phyloP scores from a whole-genome alignment of 371 early-diverging fungal genomes.

The Mortierella polycephala region DNA sequence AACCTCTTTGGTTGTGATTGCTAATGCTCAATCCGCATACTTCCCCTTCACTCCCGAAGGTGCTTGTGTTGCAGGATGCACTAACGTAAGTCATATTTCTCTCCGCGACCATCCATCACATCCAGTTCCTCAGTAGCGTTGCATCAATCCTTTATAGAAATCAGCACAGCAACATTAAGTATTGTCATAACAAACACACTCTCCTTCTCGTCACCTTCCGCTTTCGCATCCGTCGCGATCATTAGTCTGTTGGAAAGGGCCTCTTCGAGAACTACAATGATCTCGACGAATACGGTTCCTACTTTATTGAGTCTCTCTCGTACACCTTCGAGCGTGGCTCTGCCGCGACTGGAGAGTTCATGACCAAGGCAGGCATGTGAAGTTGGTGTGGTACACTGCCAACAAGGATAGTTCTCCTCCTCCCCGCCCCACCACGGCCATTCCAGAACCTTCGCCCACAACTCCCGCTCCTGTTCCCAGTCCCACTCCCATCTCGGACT shows the following conservation, averaged over 20 bases:
- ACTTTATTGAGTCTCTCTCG: slow-evolving; percentile 48
- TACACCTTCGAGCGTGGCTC: slow-evolving; percentile 52
- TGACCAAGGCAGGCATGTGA: slow-evolving; percentile 54
- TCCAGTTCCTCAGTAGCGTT: too few relatives aligned
- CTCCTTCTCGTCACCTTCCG: not conserved
- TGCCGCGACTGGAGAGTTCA: slow-evolving; percentile 40
- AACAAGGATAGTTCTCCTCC: slow-evolving; percentile 40
- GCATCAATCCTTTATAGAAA: too few relatives aligned
- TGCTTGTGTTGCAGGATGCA: slow-evolving; percentile 24
- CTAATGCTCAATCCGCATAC: slow-evolving; percentile 25
- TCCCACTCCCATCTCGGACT: not conserved
- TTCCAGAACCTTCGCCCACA: too few relatives aligned
- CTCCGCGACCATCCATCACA: not conserved
- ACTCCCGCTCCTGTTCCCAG: too few relatives aligned
- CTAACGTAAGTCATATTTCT: slow-evolving; percentile 16
- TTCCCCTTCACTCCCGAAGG: slow-evolving; percentile 37
- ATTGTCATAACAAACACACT: not conserved
- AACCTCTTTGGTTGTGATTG: slow-evolving; percentile 17
- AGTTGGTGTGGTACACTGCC: slow-evolving; percentile 48
- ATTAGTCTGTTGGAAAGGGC: slow-evolving; percentile 27
- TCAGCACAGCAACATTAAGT: too few relatives aligned
- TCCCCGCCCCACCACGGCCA: not conserved
- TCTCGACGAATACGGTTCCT: slow-evolving; percentile 25
- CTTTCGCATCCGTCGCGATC: too few relatives aligned
- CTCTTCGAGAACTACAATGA: slow-evolving; percentile 17